Conservation (phyloP, 371 early-diverging fungal genomes). For the Quaeritorhiza haematococci region DNA sequence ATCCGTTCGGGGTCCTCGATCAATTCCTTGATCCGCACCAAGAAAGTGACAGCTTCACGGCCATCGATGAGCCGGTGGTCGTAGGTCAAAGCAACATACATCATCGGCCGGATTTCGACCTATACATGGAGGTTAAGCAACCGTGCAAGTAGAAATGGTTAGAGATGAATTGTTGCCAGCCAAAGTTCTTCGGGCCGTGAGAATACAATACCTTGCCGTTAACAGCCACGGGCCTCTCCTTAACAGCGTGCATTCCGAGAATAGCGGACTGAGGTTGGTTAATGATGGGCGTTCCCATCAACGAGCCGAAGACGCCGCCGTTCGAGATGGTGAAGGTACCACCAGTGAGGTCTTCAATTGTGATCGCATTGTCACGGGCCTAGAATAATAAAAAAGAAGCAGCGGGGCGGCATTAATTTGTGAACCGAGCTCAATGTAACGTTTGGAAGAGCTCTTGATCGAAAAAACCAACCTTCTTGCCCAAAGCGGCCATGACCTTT, state of each 20-base stretch:
- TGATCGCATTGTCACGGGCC: slow-evolving; percentile 91
- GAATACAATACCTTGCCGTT: slow-evolving; percentile 72
- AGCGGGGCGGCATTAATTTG: too few species aligned
- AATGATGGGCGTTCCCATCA: slow-evolving; percentile 96
- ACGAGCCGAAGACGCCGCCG: slow-evolving; percentile 95
- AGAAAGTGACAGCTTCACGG: slow-evolving; percentile 96
- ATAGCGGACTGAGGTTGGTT: slow-evolving; percentile 96
- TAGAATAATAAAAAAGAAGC: slow-evolving; percentile 27
- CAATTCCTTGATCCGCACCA: slow-evolving; percentile 91
- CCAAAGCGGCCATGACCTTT: slow-evolving; percentile 80
- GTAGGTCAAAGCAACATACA: slow-evolving; percentile 96
- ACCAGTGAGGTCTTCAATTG: slow-evolving; percentile 94
- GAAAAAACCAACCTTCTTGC: slow-evolving; percentile 66
- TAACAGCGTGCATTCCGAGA: slow-evolving; percentile 96
- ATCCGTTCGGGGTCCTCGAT: slow-evolving; percentile 93
- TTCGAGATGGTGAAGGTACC: slow-evolving; percentile 98
- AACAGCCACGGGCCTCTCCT: slow-evolving; percentile 91
- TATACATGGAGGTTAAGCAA: slow-evolving; percentile 17
- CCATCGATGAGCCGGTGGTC: slow-evolving; percentile 98
- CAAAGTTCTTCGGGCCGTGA: slow-evolving; percentile 1
- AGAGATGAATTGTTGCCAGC: background rate
- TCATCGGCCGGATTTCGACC: slow-evolving; percentile 95
- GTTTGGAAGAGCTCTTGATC: too few species aligned
- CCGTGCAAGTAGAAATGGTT: background rate
- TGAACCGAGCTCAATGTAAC: too few species aligned